Base-by-base conservation (phyloP, 2,329 filamentous ascomycete genomes). In the Aspergillus sp. region DNA sequence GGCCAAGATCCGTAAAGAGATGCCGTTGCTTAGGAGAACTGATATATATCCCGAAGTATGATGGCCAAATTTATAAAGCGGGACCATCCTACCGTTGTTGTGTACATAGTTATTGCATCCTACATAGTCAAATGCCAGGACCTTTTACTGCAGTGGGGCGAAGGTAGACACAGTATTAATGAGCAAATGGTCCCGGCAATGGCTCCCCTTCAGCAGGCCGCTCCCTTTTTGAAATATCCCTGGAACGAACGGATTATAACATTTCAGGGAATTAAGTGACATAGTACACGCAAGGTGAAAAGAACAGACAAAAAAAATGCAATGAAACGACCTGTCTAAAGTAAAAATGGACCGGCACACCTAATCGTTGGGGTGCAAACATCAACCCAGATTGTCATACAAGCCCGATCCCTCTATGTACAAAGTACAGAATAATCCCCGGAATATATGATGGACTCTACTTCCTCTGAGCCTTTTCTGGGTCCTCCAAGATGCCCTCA, bases 401-500 rank as follows among this genome's bases (percentile, higher is more conserved):
- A 52, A 56, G 56, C 59, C 56, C 60, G 58, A 62, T 60, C 60
- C 63, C 60, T 66, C 60, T 69, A 70, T 72, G 66, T 70, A 71
- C 67, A 71, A 53, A 55, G 64, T 65, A 67, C 64, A 66, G 59
- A 55, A 52, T 54, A 56, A 58, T 54, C 53, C 51, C 50, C 47
- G 53, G 49, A 47, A 41, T 39, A 48, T 52, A 33, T 45, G 9
- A 46, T 32, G 44, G 49, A 41, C 48, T 62, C 62, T 60, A 63
- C 74, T 81, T 79, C 69, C 83, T 78, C 59, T 80, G 72, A 58
- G 75, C 71, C 56, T 63, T 66, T 46, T 79, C 73, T 37, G 87
- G 85, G 63, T 96, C 91, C 64, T 88, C 82, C 65, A 97, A 74
- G 66, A 97, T 90, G 51, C 93, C 93, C 77, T 98, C 93, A 51